These are phyloP conservation scores for Saturnispora hagleri DNA, from an alignment of 805 yeast species.

Conservation along the genomic window DNA sequence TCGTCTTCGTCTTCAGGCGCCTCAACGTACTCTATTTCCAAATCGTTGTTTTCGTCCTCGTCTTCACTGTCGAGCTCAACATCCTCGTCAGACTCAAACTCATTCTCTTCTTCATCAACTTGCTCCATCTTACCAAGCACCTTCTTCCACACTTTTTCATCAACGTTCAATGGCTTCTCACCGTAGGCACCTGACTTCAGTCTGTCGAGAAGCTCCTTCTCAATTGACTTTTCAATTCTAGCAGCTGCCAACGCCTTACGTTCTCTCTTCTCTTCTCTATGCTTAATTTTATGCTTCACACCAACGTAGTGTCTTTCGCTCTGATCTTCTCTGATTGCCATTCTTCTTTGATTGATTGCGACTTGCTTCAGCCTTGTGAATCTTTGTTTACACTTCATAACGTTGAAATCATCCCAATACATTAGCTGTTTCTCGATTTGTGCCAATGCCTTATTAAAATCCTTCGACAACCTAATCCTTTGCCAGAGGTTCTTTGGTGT, in stretches of 20 bases:
- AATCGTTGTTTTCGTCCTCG: slow-evolving; percentile 41
- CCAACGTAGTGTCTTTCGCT: slow-evolving; percentile 86
- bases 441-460: slow-evolving; percentile 76
- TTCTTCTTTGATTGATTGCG: slow-evolving; percentile 87
- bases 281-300: slow-evolving; percentile 83
- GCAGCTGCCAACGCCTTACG: slow-evolving; percentile 96
- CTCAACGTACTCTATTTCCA: slow-evolving; percentile 82
- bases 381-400: slow-evolving; percentile 94
- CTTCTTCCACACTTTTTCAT: slow-evolving; percentile 91
- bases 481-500: slow-evolving; percentile 95
- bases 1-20: slow-evolving; percentile 87
- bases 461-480: slow-evolving; percentile 80
- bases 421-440: slow-evolving; percentile 82
- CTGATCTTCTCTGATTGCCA: slow-evolving; percentile 76
- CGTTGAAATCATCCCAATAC: slow-evolving; percentile 87
- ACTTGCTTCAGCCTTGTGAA: slow-evolving; percentile 92
- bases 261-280: slow-evolving; percentile 91
- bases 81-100: slow-evolving; percentile 78
- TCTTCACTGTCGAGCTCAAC: slow-evolving; percentile 48
- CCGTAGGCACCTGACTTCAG: slow-evolving; percentile 98
- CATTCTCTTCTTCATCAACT: slow-evolving; percentile 55
- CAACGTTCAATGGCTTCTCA: slow-evolving; percentile 94
- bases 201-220: slow-evolving; percentile 88
- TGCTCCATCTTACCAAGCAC: slow-evolving; percentile 68
- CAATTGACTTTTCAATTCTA: slow-evolving; percentile 91